phyloP scores from a whole-genome alignment of 2,329 filamentous ascomycete genomes.

The Cercospora sp. region DNA sequence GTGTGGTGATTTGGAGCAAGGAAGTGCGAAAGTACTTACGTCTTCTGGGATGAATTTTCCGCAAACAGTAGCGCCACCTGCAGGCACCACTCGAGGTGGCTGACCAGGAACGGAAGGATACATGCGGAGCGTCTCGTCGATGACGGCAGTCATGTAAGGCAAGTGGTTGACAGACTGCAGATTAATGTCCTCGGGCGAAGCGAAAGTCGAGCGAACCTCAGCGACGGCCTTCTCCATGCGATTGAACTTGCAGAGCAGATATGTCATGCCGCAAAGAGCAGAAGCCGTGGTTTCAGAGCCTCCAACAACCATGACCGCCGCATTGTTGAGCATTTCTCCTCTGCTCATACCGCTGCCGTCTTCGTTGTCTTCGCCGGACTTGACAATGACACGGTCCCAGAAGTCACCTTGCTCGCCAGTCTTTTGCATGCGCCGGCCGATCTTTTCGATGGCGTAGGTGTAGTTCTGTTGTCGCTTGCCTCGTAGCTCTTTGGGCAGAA shows the following conservation, averaged over 20 bases:
- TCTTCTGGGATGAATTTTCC: background rate
- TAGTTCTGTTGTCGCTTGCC: background rate
- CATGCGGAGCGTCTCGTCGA: background rate
- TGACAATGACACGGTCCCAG: constrained; percentile 23
- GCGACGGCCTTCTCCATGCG: background rate
- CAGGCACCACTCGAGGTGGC: background rate
- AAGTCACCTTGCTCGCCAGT: constrained; percentile 15
- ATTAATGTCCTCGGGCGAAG: background rate
- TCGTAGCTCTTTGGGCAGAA: background rate
- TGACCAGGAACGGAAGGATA: background rate
- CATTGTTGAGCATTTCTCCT: constrained; percentile 21
- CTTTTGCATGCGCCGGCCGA: background rate
- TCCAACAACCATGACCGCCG: background rate
- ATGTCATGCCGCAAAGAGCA: background rate
- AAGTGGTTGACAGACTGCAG: background rate
- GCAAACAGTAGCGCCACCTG: background rate
- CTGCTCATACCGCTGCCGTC: constrained; percentile 31
- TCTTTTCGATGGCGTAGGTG: background rate
- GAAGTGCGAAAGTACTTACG: background rate
- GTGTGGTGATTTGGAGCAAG: background rate
- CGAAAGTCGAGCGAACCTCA: background rate
- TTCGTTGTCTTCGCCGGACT: constrained; percentile 21
- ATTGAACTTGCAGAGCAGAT: background rate
- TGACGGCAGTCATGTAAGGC: background rate
- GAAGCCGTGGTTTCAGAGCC: background rate